Percentiles rank a stretch among this genome's conserved stretches.
Conservation (phyloP, 768 basidiomycete species). For the Sarcomyxa edulis region DNA sequence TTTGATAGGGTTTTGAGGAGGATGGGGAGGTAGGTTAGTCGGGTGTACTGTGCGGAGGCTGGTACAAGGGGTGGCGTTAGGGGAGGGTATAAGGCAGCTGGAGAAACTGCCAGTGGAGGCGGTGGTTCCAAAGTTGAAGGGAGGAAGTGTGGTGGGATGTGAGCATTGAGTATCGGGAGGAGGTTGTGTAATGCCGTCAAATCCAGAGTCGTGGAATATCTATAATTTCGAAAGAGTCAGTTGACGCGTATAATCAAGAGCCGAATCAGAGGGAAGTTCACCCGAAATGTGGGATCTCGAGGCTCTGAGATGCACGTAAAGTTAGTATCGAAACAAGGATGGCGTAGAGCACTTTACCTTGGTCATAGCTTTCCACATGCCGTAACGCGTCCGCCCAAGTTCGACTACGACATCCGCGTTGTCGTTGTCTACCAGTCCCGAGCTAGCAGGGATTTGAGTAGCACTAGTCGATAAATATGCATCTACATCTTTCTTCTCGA, state of each 20-base stretch:
- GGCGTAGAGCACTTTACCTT: slow-evolving; percentile 49
- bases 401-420: slow-evolving; percentile 63
- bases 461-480: slow-evolving; percentile 38
- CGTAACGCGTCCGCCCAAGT: slow-evolving; percentile 69
- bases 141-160: slow-evolving; percentile 60
- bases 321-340: too few relatives aligned
- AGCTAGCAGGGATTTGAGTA: slow-evolving; percentile 9
- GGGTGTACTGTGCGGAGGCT: slow-evolving; percentile 49
- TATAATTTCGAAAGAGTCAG: slow-evolving; percentile 17
- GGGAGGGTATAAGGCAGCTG: slow-evolving; percentile 31
- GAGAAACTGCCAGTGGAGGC: slow-evolving; percentile 25
- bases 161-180: slow-evolving; percentile 57
- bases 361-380: slow-evolving; percentile 90
- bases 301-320: slow-evolving; percentile 67
- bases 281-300: slow-evolving; percentile 86
- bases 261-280: slow-evolving; percentile 15
- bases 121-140: slow-evolving; percentile 16
- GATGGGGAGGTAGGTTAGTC: slow-evolving; percentile 78
- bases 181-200: slow-evolving; percentile 62
- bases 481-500: slow-evolving; percentile 73
- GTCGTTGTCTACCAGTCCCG: slow-evolving; percentile 3
- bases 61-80: slow-evolving; percentile 41
- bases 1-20: slow-evolving; percentile 77
- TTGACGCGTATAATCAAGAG: too few relatives aligned
- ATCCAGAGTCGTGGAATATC: slow-evolving; percentile 73